These are phyloP conservation scores for Raffaelea arxii DNA, from an alignment of 2,329 filamentous ascomycete species.

Conservation along the genomic window DNA sequence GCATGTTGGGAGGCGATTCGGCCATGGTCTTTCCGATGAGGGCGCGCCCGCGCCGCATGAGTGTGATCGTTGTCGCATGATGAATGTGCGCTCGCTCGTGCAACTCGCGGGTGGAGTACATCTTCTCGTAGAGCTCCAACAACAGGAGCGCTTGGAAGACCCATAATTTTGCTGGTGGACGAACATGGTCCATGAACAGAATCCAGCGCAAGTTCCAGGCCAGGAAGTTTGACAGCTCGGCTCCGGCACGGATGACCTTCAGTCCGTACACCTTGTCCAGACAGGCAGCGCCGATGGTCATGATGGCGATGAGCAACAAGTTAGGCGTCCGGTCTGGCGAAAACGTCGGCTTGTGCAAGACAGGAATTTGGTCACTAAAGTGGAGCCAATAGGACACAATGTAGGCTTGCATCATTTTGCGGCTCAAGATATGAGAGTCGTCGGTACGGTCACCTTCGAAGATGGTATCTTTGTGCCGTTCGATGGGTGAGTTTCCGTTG, in stretches of 20 bases:
- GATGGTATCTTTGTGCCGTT: slow-evolving; percentile 66
- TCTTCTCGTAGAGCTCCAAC: slow-evolving; percentile 92
- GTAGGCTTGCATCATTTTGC: slow-evolving; percentile 93
- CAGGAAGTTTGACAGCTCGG: slow-evolving; percentile 78
- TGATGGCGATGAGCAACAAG: slow-evolving; percentile 75
- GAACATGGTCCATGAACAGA: slow-evolving; percentile 89
- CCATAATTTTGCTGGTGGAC: slow-evolving; percentile 90
- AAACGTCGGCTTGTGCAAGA: slow-evolving; percentile 91
- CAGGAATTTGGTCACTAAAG: slow-evolving; percentile 89
- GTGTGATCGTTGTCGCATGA: slow-evolving; percentile 86
- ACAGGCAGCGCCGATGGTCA: slow-evolving; percentile 85
- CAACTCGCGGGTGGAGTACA: slow-evolving; percentile 84
- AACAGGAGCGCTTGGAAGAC: slow-evolving; percentile 86
- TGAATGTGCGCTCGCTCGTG: slow-evolving; percentile 96
- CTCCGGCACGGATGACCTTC: slow-evolving; percentile 64
- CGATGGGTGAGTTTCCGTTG: slow-evolving; percentile 61
- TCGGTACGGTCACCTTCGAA: slow-evolving; percentile 67
- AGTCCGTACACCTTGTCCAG: slow-evolving; percentile 73
- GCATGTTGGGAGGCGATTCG: slow-evolving; percentile 70
- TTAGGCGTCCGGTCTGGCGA: slow-evolving; percentile 79
- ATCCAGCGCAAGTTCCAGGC: slow-evolving; percentile 94
- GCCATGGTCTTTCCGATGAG: slow-evolving; percentile 76
- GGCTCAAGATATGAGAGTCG: slow-evolving; percentile 60
- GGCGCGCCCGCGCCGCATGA: slow-evolving; percentile 90
- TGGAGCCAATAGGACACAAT: slow-evolving; percentile 91